Evolutionary conservation across 2,329 filamentous ascomycete species (phyloP).

Genomic region (Aureobasidium sp.): DNA sequence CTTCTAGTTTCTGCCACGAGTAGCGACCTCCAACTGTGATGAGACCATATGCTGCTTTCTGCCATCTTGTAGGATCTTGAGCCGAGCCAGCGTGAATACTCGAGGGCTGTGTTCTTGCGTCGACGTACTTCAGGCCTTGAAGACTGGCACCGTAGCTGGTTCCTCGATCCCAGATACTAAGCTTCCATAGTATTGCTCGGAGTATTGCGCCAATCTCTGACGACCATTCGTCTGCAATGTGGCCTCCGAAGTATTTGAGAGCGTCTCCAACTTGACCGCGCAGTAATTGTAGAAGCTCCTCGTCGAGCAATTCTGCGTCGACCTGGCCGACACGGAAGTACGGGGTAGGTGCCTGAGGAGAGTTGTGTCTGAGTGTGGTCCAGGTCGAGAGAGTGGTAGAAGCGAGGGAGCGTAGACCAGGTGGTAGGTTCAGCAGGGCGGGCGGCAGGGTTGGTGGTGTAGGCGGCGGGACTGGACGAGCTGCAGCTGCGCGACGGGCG

Average conservation of each 20-base stretch:
- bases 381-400: slow-evolving; percentile 18
- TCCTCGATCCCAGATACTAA: slow-evolving; percentile 94
- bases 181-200: slow-evolving; percentile 78
- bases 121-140: slow-evolving; percentile 84
- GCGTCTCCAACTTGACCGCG: slow-evolving; percentile 81
- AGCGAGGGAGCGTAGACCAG: slow-evolving; percentile 49
- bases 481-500: slow-evolving; percentile 65
- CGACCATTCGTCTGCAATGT: slow-evolving; percentile 79
- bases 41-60: slow-evolving; percentile 78
- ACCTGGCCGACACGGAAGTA: slow-evolving; percentile 93
- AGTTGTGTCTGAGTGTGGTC: slow-evolving; percentile 57
- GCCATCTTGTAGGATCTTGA: slow-evolving; percentile 62
- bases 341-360: slow-evolving; percentile 71
- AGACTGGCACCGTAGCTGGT: slow-evolving; percentile 89
- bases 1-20: slow-evolving; percentile 86
- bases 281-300: slow-evolving; percentile 80
- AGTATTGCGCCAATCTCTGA: slow-evolving; percentile 75
- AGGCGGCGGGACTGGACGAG: slow-evolving; percentile 42
- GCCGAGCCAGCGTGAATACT: slow-evolving; percentile 27
- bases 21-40: slow-evolving; percentile 84
- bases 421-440: slow-evolving; percentile 35
- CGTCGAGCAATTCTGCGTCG: slow-evolving; percentile 89
- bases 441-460: slow-evolving; percentile 21
- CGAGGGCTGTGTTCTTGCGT: slow-evolving; percentile 45
- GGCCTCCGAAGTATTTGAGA: slow-evolving; percentile 74